Evolutionary conservation across 345 rosid species (phyloP).

Genomic region (Bretschneidera sinensis): DNA sequence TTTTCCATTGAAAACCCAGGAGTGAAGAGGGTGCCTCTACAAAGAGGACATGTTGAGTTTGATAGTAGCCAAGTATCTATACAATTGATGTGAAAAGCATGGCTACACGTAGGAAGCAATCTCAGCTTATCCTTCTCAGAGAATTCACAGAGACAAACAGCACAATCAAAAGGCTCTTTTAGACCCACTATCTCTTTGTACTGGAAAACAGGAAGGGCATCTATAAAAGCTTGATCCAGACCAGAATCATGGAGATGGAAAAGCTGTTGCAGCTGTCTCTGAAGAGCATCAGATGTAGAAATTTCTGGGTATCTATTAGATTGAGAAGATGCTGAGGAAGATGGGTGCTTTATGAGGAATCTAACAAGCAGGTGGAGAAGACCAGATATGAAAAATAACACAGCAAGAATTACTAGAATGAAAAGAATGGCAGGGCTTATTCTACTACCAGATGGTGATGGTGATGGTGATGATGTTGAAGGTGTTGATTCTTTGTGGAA

Average conservation of each 20-base stretch:
- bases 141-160: conserved; percentile 85
- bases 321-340: conserved; percentile 43
- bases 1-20: conserved; percentile 66
- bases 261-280: conserved; percentile 85
- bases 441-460: conserved; percentile 51
- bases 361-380: conserved; percentile 81
- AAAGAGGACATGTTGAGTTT: conserved; percentile 77
- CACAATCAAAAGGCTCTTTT: conserved; percentile 83
- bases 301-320: conserved; percentile 66
- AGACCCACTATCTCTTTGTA: conserved; percentile 67
- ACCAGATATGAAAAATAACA: conserved; percentile 75
- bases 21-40: conserved; percentile 66
- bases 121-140: conserved; percentile 79
- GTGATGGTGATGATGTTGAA: conserved; percentile 29
- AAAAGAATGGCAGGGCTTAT: conserved; percentile 84
- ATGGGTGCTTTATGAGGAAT: conserved; percentile 67
- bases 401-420: conserved; percentile 71
- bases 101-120: conserved; percentile 77
- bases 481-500: conserved; percentile 36
- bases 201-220: conserved; percentile 80
- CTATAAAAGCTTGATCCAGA: conserved; percentile 83
- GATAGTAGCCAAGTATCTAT: conserved; percentile 92
- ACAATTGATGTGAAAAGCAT: conserved; percentile 82
- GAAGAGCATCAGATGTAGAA: conserved; percentile 69
- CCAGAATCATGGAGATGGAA: conserved; percentile 90